A percentile compares a stretch with the other conserved stretches of the same genome.
Evolutionary conservation across 176 grass and related monocot species (phyloP).

Genomic region (Aegilops speltoides): DNA sequence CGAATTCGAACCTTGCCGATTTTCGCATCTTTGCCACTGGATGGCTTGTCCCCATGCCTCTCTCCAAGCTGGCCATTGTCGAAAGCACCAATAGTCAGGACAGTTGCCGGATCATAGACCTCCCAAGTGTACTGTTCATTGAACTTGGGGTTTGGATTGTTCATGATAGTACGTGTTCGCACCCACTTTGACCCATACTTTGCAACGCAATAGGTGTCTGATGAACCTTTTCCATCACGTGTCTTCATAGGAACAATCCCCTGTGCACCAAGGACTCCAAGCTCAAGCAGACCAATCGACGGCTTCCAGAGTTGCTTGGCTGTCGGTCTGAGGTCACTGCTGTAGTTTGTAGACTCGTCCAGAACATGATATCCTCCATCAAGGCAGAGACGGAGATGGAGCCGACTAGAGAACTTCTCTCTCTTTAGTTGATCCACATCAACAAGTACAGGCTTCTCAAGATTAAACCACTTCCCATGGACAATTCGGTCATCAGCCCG

Average conservation of each 20-base stretch:
- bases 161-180: constrained; percentile 82
- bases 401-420: constrained; percentile 83
- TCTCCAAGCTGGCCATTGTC: constrained; percentile 93
- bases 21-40: constrained; percentile 67
- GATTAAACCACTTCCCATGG: constrained; percentile 91
- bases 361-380: constrained; percentile 98
- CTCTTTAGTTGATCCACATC: constrained; percentile 85
- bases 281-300: constrained; percentile 88
- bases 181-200: constrained; percentile 99
- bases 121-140: constrained; percentile 99
- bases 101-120: constrained; percentile 91
- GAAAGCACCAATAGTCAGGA: constrained; percentile 87
- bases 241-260: constrained; percentile 96
- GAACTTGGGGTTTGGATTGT: constrained; percentile 73
- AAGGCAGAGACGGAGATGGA: constrained; percentile 90
- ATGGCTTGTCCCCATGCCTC: constrained; percentile 52
- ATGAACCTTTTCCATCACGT: constrained; percentile 85
- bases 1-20: constrained; percentile 91
- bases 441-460: constrained; percentile 77
- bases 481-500: constrained; percentile 76
- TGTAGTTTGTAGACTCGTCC: constrained; percentile 94
- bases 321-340: constrained; percentile 95
- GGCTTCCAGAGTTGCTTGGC: constrained; percentile 98
- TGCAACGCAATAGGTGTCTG: constrained; percentile 95
- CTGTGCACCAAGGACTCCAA: constrained; percentile 78